phyloP scores from a whole-genome alignment of 2,329 filamentous ascomycete species.

The Diaporthe eres region DNA sequence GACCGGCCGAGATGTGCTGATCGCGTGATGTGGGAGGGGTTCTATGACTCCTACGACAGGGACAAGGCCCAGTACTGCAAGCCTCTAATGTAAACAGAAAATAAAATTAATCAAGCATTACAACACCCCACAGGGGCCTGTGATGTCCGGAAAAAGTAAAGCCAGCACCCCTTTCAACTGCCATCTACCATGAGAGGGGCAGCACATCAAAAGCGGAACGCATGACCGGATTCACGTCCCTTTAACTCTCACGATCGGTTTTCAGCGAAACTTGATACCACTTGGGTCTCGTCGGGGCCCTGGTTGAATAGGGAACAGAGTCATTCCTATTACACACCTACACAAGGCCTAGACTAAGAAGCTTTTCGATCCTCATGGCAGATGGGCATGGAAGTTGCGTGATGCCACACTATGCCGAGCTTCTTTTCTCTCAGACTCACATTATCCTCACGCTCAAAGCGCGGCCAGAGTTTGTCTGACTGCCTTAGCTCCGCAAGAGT shows the following conservation, averaged over 20 bases:
- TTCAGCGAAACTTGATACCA: no score
- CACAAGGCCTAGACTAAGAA: background rate
- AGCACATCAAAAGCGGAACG: no score
- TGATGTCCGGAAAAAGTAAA: background rate
- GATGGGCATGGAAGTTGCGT: background rate
- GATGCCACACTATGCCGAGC: background rate
- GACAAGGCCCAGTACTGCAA: background rate
- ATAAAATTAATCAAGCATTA: background rate
- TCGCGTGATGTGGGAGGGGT: slow-evolving; percentile 9
- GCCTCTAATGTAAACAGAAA: background rate
- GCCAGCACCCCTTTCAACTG: no score
- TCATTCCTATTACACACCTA: background rate
- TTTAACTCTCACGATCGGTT: no score
- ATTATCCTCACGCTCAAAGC: background rate
- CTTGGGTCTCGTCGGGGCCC: no score
- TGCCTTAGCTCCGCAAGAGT: background rate
- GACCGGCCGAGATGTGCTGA: background rate
- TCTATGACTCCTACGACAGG: background rate
- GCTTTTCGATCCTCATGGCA: background rate
- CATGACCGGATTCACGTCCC: background rate
- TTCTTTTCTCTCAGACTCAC: background rate
- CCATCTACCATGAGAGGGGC: background rate
- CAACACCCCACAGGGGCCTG: background rate
- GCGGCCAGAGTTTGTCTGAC: background rate
- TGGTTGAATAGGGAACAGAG: background rate